Evolutionary conservation across 2,329 filamentous ascomycete genomes (phyloP).

Genomic region (Dendrostoma leiphaemia): DNA sequence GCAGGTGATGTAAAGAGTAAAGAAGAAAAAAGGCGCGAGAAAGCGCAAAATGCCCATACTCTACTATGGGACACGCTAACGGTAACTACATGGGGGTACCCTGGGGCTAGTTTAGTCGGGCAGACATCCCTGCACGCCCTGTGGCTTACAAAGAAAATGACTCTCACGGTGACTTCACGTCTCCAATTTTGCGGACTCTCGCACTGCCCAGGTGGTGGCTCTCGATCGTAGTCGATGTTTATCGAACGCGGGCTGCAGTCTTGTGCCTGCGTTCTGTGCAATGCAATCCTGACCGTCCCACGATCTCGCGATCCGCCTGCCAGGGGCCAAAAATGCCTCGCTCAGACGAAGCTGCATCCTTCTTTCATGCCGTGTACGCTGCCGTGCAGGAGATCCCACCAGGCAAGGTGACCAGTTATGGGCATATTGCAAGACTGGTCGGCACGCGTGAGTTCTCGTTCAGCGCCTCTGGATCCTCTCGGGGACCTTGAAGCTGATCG

Average conservation of each 20-base stretch:
- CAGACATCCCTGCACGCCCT: not conserved
- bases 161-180: not conserved
- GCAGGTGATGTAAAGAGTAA: no score
- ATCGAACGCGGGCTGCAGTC: no score
- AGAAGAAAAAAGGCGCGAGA: no score
- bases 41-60: no score
- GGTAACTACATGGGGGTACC: no score
- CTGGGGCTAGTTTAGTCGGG: no score
- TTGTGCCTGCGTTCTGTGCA: not conserved
- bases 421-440: constrained; percentile 71
- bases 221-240: no score
- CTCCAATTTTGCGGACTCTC: no score
- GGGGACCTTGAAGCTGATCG: not conserved
- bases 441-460: constrained; percentile 61
- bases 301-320: accelerated
- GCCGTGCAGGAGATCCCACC: constrained; percentile 82
- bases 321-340: constrained; percentile 55
- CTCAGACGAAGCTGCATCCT: constrained; percentile 71
- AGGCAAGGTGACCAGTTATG: constrained; percentile 85
- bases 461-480: no score
- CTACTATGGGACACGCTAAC: no score
- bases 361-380: constrained; percentile 75
- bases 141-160: not conserved
- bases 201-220: no score
- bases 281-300: no score